phyloP scores from a whole-genome alignment of 495 filamentous ascomycete genomes.

The Aspergillus ellipticus region DNA sequence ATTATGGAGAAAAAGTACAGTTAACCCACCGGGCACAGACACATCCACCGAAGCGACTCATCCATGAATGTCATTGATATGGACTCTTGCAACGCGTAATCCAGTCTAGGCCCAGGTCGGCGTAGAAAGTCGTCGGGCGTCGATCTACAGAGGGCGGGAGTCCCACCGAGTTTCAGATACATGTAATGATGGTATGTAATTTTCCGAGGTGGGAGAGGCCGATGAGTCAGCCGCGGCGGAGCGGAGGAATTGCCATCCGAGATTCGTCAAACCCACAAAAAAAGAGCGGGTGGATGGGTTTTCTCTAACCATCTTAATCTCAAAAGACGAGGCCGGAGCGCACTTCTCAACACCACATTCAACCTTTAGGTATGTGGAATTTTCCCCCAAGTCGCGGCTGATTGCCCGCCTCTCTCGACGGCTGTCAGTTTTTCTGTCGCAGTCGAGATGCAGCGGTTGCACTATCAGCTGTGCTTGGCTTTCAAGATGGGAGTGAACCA shows the following conservation, averaged over 20 bases:
- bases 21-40: too few relatives aligned
- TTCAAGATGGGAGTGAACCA: not conserved
- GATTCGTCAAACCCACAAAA: constrained; percentile 28
- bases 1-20: too few relatives aligned
- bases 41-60: too few relatives aligned
- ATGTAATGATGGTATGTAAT: too few relatives aligned
- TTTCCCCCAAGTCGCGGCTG: not conserved
- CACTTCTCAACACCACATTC: constrained; percentile 25
- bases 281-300: constrained; percentile 12
- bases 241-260: constrained; percentile 14
- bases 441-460: not conserved
- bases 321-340: constrained; percentile 35
- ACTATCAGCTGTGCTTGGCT: not conserved
- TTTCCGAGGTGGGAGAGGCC: too few relatives aligned
- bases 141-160: too few relatives aligned
- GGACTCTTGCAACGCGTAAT: too few relatives aligned
- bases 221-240: constrained; percentile 14
- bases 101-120: too few relatives aligned
- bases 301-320: constrained; percentile 16
- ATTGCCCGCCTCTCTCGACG: not conserved
- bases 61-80: too few relatives aligned
- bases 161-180: too few relatives aligned
- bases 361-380: constrained; percentile 14
- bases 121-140: too few relatives aligned
- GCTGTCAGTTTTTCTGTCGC: not conserved